Evolutionary conservation across 139 green algal species (phyloP).

Genomic region (Pleodorina starrii): DNA sequence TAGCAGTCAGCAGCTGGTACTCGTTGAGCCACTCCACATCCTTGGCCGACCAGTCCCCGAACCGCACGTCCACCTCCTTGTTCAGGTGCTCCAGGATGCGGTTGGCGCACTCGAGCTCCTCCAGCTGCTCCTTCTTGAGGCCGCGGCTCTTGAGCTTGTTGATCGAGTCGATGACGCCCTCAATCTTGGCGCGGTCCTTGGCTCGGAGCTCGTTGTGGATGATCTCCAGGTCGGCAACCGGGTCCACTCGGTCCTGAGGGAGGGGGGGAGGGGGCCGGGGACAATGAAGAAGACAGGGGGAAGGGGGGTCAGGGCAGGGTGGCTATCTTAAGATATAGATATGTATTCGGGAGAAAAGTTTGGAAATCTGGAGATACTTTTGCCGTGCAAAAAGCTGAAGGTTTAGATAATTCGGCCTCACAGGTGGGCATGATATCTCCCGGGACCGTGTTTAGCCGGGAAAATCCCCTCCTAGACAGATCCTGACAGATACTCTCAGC

Average conservation of each 20-base stretch:
- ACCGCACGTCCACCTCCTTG: slow-evolving; percentile 80
- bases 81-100: slow-evolving; percentile 45
- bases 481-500: no score
- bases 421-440: no score
- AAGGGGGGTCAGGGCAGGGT: no score
- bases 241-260: slow-evolving; percentile 97
- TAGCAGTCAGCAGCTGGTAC: slow-evolving; percentile 77
- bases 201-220: slow-evolving; percentile 77
- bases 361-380: no score
- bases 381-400: no score
- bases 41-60: slow-evolving; percentile 85
- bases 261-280: no score
- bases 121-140: slow-evolving; percentile 91
- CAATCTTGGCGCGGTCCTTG: slow-evolving; percentile 42
- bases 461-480: no score
- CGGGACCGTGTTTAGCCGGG: no score
- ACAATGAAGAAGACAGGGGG: no score
- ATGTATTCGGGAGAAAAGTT: no score
- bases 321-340: no score
- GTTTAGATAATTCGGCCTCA: no score
- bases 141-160: slow-evolving; percentile 68
- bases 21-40: slow-evolving; percentile 93
- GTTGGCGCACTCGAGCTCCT: slow-evolving; percentile 77
- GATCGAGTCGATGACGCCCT: slow-evolving; percentile 65
- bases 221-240: slow-evolving; percentile 98